Conservation (phyloP, 768 basidiomycete species). For the Roridomyces roridus region DNA sequence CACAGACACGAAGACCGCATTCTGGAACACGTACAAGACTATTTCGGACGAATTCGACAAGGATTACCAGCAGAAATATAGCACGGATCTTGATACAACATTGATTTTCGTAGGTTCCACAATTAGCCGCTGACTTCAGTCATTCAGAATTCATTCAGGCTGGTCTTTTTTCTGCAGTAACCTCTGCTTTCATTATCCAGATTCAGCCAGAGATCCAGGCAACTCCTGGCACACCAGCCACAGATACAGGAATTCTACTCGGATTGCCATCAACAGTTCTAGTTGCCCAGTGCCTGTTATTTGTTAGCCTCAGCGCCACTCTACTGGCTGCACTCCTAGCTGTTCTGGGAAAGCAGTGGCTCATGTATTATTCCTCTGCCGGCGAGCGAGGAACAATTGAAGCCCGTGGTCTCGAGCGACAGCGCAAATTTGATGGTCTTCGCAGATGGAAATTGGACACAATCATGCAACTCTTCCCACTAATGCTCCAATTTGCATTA, state of each 20-base stretch:
- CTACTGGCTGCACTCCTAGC: not conserved
- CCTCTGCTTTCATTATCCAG: not conserved
- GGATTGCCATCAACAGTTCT: not conserved
- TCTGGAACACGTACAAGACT: not conserved
- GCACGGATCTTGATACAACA: not conserved
- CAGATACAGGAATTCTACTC: too few species aligned
- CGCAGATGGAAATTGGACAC: conserved; percentile 4
- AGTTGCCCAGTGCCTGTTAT: not conserved
- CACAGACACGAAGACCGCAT: not conserved
- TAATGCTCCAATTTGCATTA: not conserved
- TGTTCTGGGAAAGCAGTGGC: conserved; percentile 13
- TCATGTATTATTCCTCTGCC: conserved; percentile 1
- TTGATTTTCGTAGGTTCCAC: not conserved
- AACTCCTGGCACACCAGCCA: too few species aligned
- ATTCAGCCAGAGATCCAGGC: not conserved
- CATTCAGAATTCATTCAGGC: not conserved
- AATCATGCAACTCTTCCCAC: not conserved
- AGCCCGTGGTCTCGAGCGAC: not conserved
- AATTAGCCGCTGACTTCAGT: not conserved
- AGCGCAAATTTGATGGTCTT: too few species aligned
- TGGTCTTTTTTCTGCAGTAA: not conserved
- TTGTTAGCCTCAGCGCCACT: not conserved
- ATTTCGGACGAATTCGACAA: not conserved
- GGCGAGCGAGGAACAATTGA: conserved; percentile 1
- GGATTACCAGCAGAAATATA: not conserved